phyloP scores from a whole-genome alignment of 2,329 filamentous ascomycete species.

The Botrytis byssoidea region DNA sequence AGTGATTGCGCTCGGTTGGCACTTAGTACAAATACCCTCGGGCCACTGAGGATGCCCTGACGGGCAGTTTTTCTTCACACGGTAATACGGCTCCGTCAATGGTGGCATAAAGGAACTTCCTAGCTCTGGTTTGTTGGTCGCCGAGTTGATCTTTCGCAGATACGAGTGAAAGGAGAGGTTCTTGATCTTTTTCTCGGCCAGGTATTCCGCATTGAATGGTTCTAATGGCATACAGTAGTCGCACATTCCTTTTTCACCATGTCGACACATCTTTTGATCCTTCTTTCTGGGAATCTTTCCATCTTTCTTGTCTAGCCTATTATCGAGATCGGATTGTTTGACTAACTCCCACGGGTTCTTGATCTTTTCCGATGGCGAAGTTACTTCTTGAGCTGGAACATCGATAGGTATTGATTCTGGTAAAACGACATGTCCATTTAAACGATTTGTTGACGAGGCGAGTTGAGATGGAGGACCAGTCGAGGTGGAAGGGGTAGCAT shows the following conservation, averaged over 20 bases:
- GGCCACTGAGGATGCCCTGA: slow-evolving; percentile 92
- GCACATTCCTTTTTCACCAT: slow-evolving; percentile 97
- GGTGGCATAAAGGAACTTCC: slow-evolving; percentile 96
- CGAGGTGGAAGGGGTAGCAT: slow-evolving; percentile 41
- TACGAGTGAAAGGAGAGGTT: slow-evolving; percentile 95
- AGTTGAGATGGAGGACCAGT: slow-evolving; percentile 33
- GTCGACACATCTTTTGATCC: slow-evolving; percentile 86
- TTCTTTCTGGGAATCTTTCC: slow-evolving; percentile 80
- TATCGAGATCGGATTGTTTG: slow-evolving; percentile 82
- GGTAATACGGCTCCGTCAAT: slow-evolving; percentile 86
- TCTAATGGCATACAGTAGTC: slow-evolving; percentile 98
- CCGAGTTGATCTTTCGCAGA: slow-evolving; percentile 89
- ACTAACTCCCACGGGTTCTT: slow-evolving; percentile 94
- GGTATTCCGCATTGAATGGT: slow-evolving; percentile 84
- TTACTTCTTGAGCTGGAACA: slow-evolving; percentile 49
- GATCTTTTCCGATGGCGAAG: slow-evolving; percentile 59
- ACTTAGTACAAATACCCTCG: slow-evolving; percentile 96
- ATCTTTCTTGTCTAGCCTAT: slow-evolving; percentile 80
- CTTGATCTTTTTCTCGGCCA: slow-evolving; percentile 97
- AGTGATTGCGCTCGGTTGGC: slow-evolving; percentile 94
- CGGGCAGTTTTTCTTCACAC: slow-evolving; percentile 84
- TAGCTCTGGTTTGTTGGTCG: slow-evolving; percentile 92
- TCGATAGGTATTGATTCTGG: slow-evolving; percentile 66
- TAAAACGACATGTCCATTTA: slow-evolving; percentile 75
- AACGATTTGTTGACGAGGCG: slow-evolving; percentile 56